Evolutionary conservation across 2,329 filamentous ascomycete species (phyloP), one percentile per base, ranked within the genome.

Genomic region (Penicillium sp.): DNA sequence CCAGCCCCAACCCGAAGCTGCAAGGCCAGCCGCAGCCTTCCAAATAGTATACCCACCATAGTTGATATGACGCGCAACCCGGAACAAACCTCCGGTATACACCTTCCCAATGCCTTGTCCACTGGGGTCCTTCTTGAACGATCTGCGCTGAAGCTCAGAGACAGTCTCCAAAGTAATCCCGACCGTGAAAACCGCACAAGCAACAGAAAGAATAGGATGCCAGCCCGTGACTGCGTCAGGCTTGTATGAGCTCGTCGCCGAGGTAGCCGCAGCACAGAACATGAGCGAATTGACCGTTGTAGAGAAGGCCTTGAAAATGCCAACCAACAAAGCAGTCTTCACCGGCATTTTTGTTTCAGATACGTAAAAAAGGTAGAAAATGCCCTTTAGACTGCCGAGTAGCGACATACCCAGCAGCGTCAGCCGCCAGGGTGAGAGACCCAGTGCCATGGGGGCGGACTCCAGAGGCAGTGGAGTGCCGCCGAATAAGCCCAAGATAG

Each of bases 1-100:
- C 38, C 38, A 42, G 17, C 38, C 38, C 38, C 38, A 42, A 19
- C 38, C 38, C n/a, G 38, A 42, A 7, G 38, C 38, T 2, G 38
- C 38, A 42, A 42, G 38, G 38, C 38, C 38, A 42, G 38, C n/a
- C 38, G 38, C 38, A 42, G 38, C 38, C 17, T 42, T 42, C 38
- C 38, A 42, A 19, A 42, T 42, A 42, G 38, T 42, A 42, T 42
- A 42, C 3, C 38, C 38, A 9, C 38, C 38, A 42, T 42, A 42
- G 38, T 42, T 42, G 38, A 42, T 42, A 19, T 42, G 38, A 19
- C 38, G 38, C 17, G 38, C 38, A 42, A 42, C 17, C n/a, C n/a
- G 38, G 38, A 42, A 42, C 38, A 42, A 42, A 10, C 38, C 38
- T 19, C 38, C 38, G 3, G 38, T 42, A 19, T 42, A 42, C n/a